Percentiles rank a stretch among this genome's conserved stretches.
Conservation (phyloP, 2,329 filamentous ascomycete genomes). For the Ilyonectria destructans region DNA sequence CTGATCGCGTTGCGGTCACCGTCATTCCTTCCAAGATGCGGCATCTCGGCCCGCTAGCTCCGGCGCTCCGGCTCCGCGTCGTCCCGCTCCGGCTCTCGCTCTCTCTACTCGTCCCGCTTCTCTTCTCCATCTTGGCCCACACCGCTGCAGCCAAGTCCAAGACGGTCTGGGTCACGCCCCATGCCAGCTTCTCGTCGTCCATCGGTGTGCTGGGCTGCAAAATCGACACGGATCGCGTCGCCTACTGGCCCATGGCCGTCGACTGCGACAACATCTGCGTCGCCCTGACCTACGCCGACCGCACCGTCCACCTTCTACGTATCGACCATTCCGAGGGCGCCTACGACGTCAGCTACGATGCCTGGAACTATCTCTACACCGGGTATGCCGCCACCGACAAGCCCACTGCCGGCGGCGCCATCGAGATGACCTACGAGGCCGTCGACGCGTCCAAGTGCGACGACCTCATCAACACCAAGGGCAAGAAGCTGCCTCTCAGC, state of each 20-base stretch:
- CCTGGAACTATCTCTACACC: slow-evolving; percentile 73
- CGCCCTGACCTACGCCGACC: slow-evolving; percentile 64
- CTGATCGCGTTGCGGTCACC: slow-evolving; percentile 12
- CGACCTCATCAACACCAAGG: slow-evolving; percentile 63
- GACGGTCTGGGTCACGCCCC: slow-evolving; percentile 64
- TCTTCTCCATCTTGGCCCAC: slow-evolving; percentile 17
- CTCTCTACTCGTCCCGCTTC: slow-evolving; percentile 16
- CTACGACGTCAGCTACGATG: slow-evolving; percentile 74
- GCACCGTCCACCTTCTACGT: slow-evolving; percentile 71
- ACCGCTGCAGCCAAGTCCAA: slow-evolving; percentile 24
- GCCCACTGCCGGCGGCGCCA: slow-evolving; percentile 64
- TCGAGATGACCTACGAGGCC: slow-evolving; percentile 64
- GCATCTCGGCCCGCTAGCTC: slow-evolving; percentile 10
- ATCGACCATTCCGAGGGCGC: slow-evolving; percentile 72
- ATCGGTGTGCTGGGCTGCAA: slow-evolving; percentile 75
- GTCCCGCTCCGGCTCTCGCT: background rate
- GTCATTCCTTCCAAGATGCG: slow-evolving; percentile 34
- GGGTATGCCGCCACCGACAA: slow-evolving; percentile 63
- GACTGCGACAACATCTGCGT: slow-evolving; percentile 73
- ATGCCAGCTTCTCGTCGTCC: slow-evolving; percentile 72
- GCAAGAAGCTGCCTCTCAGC: slow-evolving; percentile 59
- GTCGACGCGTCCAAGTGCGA: slow-evolving; percentile 64
- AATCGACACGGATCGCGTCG: slow-evolving; percentile 73
- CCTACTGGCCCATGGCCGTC: slow-evolving; percentile 72
- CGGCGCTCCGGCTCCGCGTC: slow-evolving; percentile 9